Percentiles rank a stretch among this genome's conserved stretches.
Evolutionary conservation across 345 rosid species (phyloP).

Genomic region (Iberis pinnata): DNA sequence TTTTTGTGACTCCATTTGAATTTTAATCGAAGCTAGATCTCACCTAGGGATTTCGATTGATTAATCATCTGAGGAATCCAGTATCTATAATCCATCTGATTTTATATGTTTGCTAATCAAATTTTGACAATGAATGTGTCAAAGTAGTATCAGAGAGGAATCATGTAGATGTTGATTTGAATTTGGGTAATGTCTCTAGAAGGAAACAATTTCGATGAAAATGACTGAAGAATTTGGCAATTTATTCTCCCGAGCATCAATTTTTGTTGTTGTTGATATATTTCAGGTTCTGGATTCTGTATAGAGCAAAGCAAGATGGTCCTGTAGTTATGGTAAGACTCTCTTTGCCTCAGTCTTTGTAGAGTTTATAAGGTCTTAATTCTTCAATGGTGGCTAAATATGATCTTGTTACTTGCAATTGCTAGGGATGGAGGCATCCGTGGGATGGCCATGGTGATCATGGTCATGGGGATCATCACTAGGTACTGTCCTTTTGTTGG

Average conservation of each 20-base stretch:
- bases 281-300: slow-evolving; percentile 91
- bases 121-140: no score
- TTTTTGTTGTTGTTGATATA: neutral
- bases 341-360: neutral
- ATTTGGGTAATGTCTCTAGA: neutral
- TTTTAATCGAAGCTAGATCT: slow-evolving; percentile 26
- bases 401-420: slow-evolving; percentile 10
- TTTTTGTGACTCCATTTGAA: neutral
- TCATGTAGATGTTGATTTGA: neutral
- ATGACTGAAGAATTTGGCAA: neutral
- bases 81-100: no score
- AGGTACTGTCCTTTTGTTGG: slow-evolving; percentile 35
- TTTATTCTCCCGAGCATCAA: no score
- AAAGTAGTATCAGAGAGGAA: neutral
- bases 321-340: slow-evolving; percentile 81
- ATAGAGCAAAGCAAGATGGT: slow-evolving; percentile 93
- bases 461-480: slow-evolving; percentile 58
- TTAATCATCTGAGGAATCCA: no score
- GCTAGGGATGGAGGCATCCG: slow-evolving; percentile 94
- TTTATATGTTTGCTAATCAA: no score
- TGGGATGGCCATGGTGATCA: slow-evolving; percentile 98
- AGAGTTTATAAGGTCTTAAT: neutral
- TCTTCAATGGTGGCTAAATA: neutral
- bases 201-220: neutral
- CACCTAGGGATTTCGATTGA: neutral